Conservation (phyloP, 495 filamentous ascomycete species). For the Hyaloscypha variabilis region DNA sequence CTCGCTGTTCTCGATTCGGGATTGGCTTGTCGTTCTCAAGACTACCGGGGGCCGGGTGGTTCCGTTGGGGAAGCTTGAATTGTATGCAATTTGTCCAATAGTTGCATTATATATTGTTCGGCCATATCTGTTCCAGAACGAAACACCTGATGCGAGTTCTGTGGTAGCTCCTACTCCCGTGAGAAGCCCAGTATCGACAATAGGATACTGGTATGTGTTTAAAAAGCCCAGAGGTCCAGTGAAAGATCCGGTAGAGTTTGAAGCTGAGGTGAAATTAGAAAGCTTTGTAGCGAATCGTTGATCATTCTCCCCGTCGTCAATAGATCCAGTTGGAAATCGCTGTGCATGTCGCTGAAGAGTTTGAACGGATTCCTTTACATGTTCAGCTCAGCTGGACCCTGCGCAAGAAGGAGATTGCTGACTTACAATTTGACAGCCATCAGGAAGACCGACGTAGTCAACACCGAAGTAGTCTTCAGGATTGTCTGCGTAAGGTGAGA, state of each 20-base stretch:
- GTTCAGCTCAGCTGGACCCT: background rate
- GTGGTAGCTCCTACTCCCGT: slow-evolving; percentile 52
- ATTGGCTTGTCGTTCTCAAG: no score
- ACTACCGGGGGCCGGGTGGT: slow-evolving; percentile 47
- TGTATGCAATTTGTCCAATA: slow-evolving; percentile 43
- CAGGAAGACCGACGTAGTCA: slow-evolving; percentile 48
- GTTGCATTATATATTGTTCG: slow-evolving; percentile 50
- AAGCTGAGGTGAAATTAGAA: slow-evolving; percentile 42
- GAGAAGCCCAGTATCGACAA: slow-evolving; percentile 42
- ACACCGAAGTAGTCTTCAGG: slow-evolving; percentile 42
- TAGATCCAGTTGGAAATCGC: slow-evolving; percentile 45
- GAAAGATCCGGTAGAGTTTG: slow-evolving; percentile 38
- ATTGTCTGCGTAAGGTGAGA: slow-evolving; percentile 50
- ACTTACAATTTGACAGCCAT: slow-evolving; percentile 46
- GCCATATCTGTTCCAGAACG: slow-evolving; percentile 58
- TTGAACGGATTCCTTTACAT: slow-evolving; percentile 52
- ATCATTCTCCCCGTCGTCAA: slow-evolving; percentile 48
- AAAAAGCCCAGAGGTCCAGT: slow-evolving; percentile 51
- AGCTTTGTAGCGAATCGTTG: slow-evolving; percentile 48
- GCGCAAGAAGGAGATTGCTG: background rate
- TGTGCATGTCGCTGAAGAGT: slow-evolving; percentile 56
- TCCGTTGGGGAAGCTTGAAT: slow-evolving; percentile 47
- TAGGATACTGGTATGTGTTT: slow-evolving; percentile 51
- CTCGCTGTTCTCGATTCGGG: no score
- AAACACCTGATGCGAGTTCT: slow-evolving; percentile 50